phyloP scores from a whole-genome alignment of 2,329 filamentous ascomycete species.

The Aspergillus ochraceoroseus region DNA sequence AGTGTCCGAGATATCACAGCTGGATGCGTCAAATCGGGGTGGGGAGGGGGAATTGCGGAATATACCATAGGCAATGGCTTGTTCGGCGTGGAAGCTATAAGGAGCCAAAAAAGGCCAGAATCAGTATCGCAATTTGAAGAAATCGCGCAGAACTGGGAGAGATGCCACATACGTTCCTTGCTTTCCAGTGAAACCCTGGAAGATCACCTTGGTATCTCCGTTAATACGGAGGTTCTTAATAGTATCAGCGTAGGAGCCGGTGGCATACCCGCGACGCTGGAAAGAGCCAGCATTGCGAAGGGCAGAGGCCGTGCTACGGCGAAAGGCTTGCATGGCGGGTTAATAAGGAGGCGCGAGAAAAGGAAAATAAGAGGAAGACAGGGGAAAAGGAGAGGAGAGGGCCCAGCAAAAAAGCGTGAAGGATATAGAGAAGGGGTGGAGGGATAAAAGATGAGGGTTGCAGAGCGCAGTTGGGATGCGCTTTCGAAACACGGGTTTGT shows the following conservation, averaged over 20 bases:
- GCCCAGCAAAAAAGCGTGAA: conserved; percentile 11
- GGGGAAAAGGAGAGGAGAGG: conserved; percentile 19
- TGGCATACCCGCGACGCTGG: conserved; percentile 71
- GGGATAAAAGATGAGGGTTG: conserved; percentile 15
- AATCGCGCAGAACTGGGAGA: not conserved
- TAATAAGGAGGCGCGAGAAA: conserved; percentile 16
- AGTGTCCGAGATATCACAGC: conserved; percentile 18
- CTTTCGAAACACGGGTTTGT: conserved; percentile 25
- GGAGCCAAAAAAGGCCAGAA: conserved; percentile 17
- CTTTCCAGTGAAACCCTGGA: conserved; percentile 95
- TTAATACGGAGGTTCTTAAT: conserved; percentile 89
- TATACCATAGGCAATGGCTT: conserved; percentile 96
- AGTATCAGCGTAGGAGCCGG: conserved; percentile 66
- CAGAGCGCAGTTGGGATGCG: no score
- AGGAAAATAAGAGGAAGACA: conserved; percentile 12
- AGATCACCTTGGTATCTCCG: conserved; percentile 86
- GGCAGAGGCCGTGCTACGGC: conserved; percentile 66
- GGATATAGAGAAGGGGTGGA: conserved; percentile 13
- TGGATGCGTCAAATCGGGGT: conserved; percentile 3
- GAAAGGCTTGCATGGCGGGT: conserved; percentile 71
- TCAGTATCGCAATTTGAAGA: conserved; percentile 29
- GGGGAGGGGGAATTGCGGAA: conserved; percentile 19
- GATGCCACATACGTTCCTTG: conserved; percentile 77
- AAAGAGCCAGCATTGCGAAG: conserved; percentile 56
- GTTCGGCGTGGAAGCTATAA: conserved; percentile 85